These are phyloP conservation scores for Helotiales sp. DNA, from an alignment of 2,329 filamentous ascomycete genomes.

Conservation along the genomic window DNA sequence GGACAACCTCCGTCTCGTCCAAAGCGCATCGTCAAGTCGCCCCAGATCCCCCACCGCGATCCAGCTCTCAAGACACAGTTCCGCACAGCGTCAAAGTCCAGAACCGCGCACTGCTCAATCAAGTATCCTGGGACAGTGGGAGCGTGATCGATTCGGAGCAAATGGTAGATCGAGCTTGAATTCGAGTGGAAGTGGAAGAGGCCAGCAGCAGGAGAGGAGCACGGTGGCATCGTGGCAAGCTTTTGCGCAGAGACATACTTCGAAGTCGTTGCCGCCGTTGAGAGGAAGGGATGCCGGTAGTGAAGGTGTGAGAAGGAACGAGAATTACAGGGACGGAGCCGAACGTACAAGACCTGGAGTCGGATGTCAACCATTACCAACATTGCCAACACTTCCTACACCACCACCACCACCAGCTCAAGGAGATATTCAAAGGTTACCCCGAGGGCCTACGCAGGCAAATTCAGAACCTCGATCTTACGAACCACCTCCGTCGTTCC, in stretches of 20 bases:
- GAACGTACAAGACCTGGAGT: background rate
- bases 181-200: background rate
- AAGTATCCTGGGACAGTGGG: constrained; percentile 1
- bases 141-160: background rate
- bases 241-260: background rate
- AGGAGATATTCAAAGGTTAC: background rate
- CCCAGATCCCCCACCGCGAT: background rate
- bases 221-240: background rate
- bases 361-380: background rate
- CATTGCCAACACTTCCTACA: background rate
- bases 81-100: background rate
- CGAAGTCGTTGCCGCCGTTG: background rate
- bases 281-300: background rate
- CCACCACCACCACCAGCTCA: background rate
- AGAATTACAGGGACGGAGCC: too few relatives aligned
- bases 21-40: background rate
- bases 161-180: background rate
- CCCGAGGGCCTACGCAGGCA: background rate
- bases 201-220: background rate
- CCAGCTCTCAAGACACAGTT: too few relatives aligned
- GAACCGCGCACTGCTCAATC: background rate
- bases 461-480: background rate
- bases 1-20: background rate
- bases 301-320: background rate
- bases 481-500: background rate